Base-by-base conservation (phyloP, 2,329 filamentous ascomycete species). In the Aspergillus uvarum region DNA sequence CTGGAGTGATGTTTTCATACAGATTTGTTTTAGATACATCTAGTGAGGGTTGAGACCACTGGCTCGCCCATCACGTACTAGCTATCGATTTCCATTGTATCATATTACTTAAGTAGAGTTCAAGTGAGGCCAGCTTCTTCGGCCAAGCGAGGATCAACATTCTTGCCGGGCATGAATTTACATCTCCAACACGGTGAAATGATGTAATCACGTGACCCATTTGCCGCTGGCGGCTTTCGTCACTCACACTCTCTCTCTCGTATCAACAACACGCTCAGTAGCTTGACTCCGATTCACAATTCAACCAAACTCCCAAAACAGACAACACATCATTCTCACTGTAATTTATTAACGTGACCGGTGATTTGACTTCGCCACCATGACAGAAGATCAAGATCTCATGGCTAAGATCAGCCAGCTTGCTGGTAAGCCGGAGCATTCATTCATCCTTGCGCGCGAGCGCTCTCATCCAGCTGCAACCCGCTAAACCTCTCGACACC, bases 361-460 rank as follows among this genome's bases (percentile, higher is more conserved):
- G 16, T 16, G 0, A 16, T 8, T 10, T 19, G 14, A 44, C 6
- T 16, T 19, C 16, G 5, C 7, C 38, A 78, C 74, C 69, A 81
- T 83, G 74, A 81, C 82, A 51, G 83, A 85, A 71, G 81, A 85
- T 59, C 78, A 83, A 67, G 81, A 83, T 62, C 76, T 86, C 52
- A 74, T 85, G 59, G 79, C 80, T 59, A 82, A 80, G 69, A 86
- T 86, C 70, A 79, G 82, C 71, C 82, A 82, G 67, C 77, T 86
- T 69, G 81, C 82, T 76, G 83, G 83, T 85, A 74, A 73, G 26
- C 26, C 26, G 26, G 26, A 29, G 26, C 26, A 8, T 29, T 76
- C 60, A 71, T 32, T 42, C 50, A 24, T 44, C 19, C 63, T 56
- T 81, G 84, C 68, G 80, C 85, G 26, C 57, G 79, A 80, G 68